A percentile compares a stretch with the other conserved stretches of the same genome.
These are phyloP conservation scores for Cairneyella variabilis DNA, from an alignment of 495 filamentous ascomycete species.

Conservation along the genomic window DNA sequence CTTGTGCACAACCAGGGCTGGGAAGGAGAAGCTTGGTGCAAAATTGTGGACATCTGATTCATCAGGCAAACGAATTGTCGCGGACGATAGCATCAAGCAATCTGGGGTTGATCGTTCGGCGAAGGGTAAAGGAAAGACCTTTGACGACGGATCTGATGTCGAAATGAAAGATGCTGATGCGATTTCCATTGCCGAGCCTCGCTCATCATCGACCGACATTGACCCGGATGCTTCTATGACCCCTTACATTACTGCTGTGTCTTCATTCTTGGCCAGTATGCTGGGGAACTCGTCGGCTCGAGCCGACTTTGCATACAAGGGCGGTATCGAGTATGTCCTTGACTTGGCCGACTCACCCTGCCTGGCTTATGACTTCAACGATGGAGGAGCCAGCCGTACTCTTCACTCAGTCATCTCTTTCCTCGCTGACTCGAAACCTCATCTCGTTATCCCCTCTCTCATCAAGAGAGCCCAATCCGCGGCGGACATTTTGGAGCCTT, in stretches of 20 bases:
- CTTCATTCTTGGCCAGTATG: constrained; percentile 73
- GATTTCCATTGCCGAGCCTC: constrained; percentile 22
- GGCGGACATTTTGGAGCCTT: constrained; percentile 61
- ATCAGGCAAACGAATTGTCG: constrained; percentile 46
- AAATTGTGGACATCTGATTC: constrained; percentile 64
- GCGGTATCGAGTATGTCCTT: constrained; percentile 80
- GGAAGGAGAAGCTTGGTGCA: constrained; percentile 65
- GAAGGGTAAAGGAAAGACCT: constrained; percentile 39
- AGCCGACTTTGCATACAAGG: constrained; percentile 67
- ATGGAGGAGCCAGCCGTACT: constrained; percentile 57
- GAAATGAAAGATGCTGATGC: constrained; percentile 51
- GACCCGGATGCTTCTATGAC: constrained; percentile 28
- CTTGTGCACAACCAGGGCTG: constrained; percentile 64
- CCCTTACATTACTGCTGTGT: constrained; percentile 70
- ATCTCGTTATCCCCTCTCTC: constrained; percentile 76
- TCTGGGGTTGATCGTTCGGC: constrained; percentile 5
- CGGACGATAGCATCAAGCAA: constrained; percentile 35
- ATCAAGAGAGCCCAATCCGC: constrained; percentile 67
- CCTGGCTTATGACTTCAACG: constrained; percentile 70
- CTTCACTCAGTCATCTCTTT: constrained; percentile 71
- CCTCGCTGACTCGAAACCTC: constrained; percentile 77
- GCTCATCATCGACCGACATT: neutral
- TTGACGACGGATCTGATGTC: constrained; percentile 42
- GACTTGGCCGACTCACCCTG: constrained; percentile 78
- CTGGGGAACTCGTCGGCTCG: constrained; percentile 74